Evolutionary conservation across 2,329 filamentous ascomycete genomes (phyloP), one percentile per base, ranked within the genome.

Genomic region (Acephala macrosclerotiorum): DNA sequence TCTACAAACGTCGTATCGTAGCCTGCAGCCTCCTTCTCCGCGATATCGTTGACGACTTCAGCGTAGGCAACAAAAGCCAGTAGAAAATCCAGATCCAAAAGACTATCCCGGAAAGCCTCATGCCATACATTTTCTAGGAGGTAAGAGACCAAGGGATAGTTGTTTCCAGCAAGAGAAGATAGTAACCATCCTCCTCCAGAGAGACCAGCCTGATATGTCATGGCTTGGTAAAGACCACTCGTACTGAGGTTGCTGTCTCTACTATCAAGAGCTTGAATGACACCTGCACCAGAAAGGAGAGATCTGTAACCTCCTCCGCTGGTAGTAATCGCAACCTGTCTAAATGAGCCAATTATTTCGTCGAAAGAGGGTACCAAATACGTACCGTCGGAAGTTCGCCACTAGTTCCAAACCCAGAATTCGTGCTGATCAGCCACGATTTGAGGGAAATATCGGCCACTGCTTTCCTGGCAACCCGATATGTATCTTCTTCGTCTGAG

Each of bases 111-210:
- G 64, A 83, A 79, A 1, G 76, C 75, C n/a, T 72, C 42, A 29
- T 77, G 72, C 82, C 81, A 84, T 2, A 82, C 71, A 14, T 73
- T 75, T 18, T 77, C 72, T 33, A 75, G 72, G 6, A 84, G 72
- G 35, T 74, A 75, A 3, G 76, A 77, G 58, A 83, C 76, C 1
- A 80, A 83, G 1, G 80, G 79, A 71, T 79, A 82, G 66, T 83
- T 80, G 72, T 82, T 83, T 8, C 80, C 81, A 12, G 78, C 77
- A 20, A 83, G 61, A 2, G 81, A 81, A 3, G 78, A 79, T 0
- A 83, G 69, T n/a, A 84, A 74, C 82, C 81, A 84, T 2, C 74
- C 71, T 45, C 82, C 82, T 29, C 81, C 80, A n/a, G 81, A 82
- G 2, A 84, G 74, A 9, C 79, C 82, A 55, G 78, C 73, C 49